Conservation (phyloP, 306 rosid species). For the Inga oerstediana region DNA sequence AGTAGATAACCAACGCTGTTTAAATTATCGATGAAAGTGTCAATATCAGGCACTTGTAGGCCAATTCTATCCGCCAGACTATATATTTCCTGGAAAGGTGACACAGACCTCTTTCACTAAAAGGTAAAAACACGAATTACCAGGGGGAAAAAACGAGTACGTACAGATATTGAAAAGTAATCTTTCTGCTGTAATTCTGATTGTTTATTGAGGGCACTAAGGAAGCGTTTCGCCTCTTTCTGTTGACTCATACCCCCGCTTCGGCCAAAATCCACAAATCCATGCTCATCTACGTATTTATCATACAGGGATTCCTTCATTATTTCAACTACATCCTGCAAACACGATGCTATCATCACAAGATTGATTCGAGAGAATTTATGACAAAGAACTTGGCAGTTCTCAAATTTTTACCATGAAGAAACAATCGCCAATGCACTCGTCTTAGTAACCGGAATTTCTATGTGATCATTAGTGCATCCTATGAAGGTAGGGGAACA, state of each 20-base stretch:
- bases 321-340: constrained; percentile 97
- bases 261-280: constrained; percentile 91
- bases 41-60: constrained; percentile 86
- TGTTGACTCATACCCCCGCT: constrained; percentile 99
- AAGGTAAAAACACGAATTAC: not conserved
- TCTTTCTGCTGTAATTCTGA: constrained; percentile 91
- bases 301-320: constrained; percentile 95
- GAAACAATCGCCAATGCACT: constrained; percentile 27
- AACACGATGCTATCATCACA: constrained; percentile 19
- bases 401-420: constrained; percentile 1
- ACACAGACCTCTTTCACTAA: not conserved
- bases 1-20: constrained; percentile 83
- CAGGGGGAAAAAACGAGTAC: constrained; percentile 27
- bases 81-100: constrained; percentile 81
- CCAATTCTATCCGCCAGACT: constrained; percentile 82
- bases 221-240: constrained; percentile 91
- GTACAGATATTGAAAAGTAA: constrained; percentile 73
- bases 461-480: not conserved
- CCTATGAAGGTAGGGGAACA: not conserved
- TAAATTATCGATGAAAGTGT: constrained; percentile 77
- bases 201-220: constrained; percentile 88
- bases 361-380: constrained; percentile 25
- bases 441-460: constrained; percentile 6
- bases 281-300: constrained; percentile 90
- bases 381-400: constrained; percentile 26